phyloP scores from a whole-genome alignment of 306 rosid species.

The Abrus pulchellus region DNA sequence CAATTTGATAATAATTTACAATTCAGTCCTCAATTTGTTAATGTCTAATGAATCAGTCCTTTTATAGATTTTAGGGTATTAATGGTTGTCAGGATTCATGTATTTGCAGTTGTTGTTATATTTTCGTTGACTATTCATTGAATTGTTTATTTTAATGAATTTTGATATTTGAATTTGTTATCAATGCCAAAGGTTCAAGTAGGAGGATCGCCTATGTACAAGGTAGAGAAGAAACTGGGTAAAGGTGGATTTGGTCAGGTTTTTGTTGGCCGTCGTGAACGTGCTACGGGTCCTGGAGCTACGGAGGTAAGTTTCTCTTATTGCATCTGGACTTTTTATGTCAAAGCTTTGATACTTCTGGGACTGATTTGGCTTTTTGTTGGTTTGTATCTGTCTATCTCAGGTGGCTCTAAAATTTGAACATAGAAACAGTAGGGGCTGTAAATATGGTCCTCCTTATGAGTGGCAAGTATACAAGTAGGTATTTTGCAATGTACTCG shows the following conservation, averaged over 20 bases:
- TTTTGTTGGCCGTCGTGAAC: constrained; percentile 94
- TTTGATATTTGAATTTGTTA: constrained; percentile 13
- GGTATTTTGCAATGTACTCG: constrained; percentile 27
- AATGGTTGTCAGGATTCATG: neutral
- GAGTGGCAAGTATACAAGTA: constrained; percentile 99
- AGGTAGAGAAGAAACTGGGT: constrained; percentile 90
- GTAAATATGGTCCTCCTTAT: constrained; percentile 96
- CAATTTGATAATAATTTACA: neutral
- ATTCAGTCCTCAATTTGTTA: too few species aligned
- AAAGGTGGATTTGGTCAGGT: constrained; percentile 99
- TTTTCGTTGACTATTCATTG: neutral
- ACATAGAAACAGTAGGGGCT: constrained; percentile 97
- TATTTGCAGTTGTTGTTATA: neutral
- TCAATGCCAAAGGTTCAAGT: constrained; percentile 75
- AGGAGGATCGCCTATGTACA: constrained; percentile 90
- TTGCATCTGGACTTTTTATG: neutral
- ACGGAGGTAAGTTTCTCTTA: constrained; percentile 60
- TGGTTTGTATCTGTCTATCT: constrained; percentile 44
- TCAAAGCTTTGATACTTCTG: constrained; percentile 8
- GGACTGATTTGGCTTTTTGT: constrained; percentile 4
- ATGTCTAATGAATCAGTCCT: too few species aligned
- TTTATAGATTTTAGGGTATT: constrained; percentile 8
- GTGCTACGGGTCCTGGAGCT: constrained; percentile 77
- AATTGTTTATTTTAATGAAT: neutral
- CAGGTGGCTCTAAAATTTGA: constrained; percentile 98